phyloP scores from a whole-genome alignment of 2,329 filamentous ascomycete genomes.

The Didymella sp. region DNA sequence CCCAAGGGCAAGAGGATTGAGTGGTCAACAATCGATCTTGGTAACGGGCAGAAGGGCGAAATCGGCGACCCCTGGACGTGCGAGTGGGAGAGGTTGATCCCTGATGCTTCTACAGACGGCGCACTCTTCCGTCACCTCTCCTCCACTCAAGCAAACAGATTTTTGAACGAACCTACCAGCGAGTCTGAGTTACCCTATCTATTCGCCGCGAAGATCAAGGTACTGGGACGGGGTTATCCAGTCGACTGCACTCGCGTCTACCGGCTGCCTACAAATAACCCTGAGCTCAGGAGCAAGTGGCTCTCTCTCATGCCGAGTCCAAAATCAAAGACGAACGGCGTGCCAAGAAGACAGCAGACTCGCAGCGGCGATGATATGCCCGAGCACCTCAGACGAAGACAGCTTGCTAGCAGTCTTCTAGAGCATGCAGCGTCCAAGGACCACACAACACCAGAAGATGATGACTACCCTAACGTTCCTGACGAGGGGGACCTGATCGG shows the following conservation, averaged over 20 bases:
- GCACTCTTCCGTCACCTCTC: slow-evolving; percentile 31
- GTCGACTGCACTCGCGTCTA: slow-evolving; percentile 81
- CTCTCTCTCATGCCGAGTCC: slow-evolving; percentile 60
- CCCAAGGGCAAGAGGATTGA: slow-evolving; percentile 83
- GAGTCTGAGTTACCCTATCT: slow-evolving; percentile 39
- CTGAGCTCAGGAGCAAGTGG: slow-evolving; percentile 73
- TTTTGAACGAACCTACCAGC: slow-evolving; percentile 14
- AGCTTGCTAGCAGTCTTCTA: slow-evolving; percentile 39
- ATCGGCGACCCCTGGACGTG: slow-evolving; percentile 82
- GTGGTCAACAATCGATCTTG: slow-evolving; percentile 77
- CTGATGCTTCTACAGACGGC: slow-evolving; percentile 12
- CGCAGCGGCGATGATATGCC: slow-evolving; percentile 27
- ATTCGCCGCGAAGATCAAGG: slow-evolving; percentile 70
- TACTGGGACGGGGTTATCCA: slow-evolving; percentile 74
- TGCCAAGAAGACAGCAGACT: slow-evolving; percentile 23
- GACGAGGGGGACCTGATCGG: slow-evolving; percentile 79
- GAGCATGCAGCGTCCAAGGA: slow-evolving; percentile 16
- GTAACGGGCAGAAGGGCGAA: slow-evolving; percentile 78
- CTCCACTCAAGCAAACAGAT: slow-evolving; percentile 39
- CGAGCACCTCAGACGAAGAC: slow-evolving; percentile 26
- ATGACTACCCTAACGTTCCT: slow-evolving; percentile 72
- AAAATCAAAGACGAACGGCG: slow-evolving; percentile 4
- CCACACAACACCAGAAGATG: slow-evolving; percentile 36
- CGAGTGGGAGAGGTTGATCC: slow-evolving; percentile 78
- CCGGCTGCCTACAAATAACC: slow-evolving; percentile 69